Base-by-base conservation (phyloP, 495 filamentous ascomycete genomes). In the Monascus purpureus region DNA sequence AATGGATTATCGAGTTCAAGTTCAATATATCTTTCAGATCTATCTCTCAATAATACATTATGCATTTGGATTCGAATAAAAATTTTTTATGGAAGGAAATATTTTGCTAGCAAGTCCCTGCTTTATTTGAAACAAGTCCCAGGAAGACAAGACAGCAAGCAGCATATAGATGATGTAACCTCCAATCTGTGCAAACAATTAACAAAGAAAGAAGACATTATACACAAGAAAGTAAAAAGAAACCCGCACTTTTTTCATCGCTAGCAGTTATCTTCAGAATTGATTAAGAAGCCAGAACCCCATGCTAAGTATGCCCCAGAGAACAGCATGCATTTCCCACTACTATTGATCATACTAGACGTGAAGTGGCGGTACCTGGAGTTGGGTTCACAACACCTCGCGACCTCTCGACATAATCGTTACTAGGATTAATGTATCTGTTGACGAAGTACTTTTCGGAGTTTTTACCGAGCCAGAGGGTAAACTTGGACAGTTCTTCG, bases 401-500 rank as follows among this genome's bases (percentile, higher is more conserved):
- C 38, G 63, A 53, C 36, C 65, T 70, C 42, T 77, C 71, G 30
- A 72, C 57, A 36, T 77, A 77, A 24, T 76, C 72, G 32, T 64
- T 63, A 34, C 59, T 66, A 11, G 68, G 65, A 33, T 55, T 73
- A 49, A 88, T 75, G 48, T 96, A 97, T 32, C 74, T 67, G 31
- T 60, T 75, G 17, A 72, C 65, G 49, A 97, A 93, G 55, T 84
- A 93, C 17, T 67, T 66, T 25, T 68, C 55, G 0, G 69, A 70
- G 45, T 92, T 74, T 36, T 75, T 77, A 14, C 73, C 69, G 36
- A 97, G 59, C 80, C 82, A 97, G 23, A 68, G 60, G 4, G 77
- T 78, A 42, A 97, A 68, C 55, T 80, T 83, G 24, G 69, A 64
- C 12, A 96, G 63, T 43, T 97, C 90, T 39, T 94, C 85, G 8